Evolutionary conservation across 1,284 basidiomycete genomes (phyloP).

Genomic region (Cutaneotrichosporon dermatis): DNA sequence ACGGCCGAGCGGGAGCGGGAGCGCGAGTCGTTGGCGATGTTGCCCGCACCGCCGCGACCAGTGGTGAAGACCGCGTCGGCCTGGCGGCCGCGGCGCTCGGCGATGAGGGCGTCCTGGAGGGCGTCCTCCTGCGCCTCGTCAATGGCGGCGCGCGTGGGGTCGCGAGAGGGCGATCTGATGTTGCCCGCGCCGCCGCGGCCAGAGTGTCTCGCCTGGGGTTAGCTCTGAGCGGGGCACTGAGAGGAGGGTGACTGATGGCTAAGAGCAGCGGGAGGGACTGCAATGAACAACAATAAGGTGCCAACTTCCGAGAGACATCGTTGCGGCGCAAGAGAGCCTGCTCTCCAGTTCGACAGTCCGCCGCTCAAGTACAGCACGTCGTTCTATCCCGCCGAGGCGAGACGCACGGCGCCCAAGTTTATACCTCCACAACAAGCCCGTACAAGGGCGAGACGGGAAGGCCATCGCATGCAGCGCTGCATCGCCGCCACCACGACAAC

Average conservation of each 20-base stretch:
- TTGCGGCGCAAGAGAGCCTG: no score
- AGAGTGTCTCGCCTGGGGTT: conserved; percentile 38
- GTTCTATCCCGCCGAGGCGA: no score
- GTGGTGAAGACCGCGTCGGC: conserved; percentile 38
- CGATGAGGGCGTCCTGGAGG: conserved; percentile 41
- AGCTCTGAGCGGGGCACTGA: background rate
- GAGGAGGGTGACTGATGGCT: background rate
- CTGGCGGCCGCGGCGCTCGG: conserved; percentile 44
- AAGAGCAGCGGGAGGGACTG: no score
- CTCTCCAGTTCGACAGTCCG: no score
- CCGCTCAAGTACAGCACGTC: no score
- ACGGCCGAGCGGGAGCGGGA: conserved; percentile 25
- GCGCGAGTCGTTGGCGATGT: conserved; percentile 31
- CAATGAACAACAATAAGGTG: no score
- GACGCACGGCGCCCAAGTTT: no score
- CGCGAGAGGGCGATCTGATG: conserved; percentile 43
- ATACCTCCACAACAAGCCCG: no score
- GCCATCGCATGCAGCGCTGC: no score
- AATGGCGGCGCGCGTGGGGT: conserved; percentile 25
- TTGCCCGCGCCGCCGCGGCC: conserved; percentile 50
- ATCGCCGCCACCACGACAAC: background rate
- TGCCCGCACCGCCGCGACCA: conserved; percentile 48
- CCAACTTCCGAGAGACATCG: no score
- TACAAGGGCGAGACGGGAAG: no score
- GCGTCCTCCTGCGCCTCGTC: conserved; percentile 41